Base-by-base conservation (phyloP, 176 grass and related monocot species). In the Lolium rigidum region DNA sequence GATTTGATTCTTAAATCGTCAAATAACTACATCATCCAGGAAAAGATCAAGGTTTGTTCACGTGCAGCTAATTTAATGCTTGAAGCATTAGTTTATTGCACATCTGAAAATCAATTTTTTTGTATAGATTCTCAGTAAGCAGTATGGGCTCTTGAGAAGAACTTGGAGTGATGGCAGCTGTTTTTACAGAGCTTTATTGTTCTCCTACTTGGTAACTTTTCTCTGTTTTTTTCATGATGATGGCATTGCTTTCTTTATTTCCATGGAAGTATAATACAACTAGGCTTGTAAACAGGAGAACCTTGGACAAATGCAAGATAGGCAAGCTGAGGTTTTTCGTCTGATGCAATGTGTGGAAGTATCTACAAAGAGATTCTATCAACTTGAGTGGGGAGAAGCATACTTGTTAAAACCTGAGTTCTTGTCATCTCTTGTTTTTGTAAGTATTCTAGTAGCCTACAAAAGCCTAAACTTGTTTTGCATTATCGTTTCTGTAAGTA, bases 191-290 rank as follows among this genome's bases (percentile, higher is more conserved):
- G 76, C 62, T 54, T 86, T 86, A 13, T 12, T 86, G 3, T 79
- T 86, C 52, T 79, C 84, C 21, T 86, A 86, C 76, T 22, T 79
- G 84, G 84, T 86, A 56, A 86, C 18, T 71, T 65, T 6, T 82
- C 4, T 82, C 35, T 44, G 49, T 71, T 82, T 71, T 71, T 10
- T 6, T 71, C 12, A 58, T 58, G 24, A 51, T 75, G 31, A 70
- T 82, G 31, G 14, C 10, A 38, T 15, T 72, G 12, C 49, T 70
- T 39, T 70, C 12, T 57, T 82, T 2, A 41, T 58, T 37, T 71
- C 18, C 35, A 58, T 57, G 31, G 11, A 82, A 50, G 21, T 54
- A 15, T 82, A 71, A 57, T 25, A 71, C 17, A 58, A 39, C 7
- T 26, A 44, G 10, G 13, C 12, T 43, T 82, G 47, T 69, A 68